A percentile compares a stretch with the other conserved stretches of the same genome.
Conservation (phyloP, 305 asterid genomes). For the Fraxinus floribunda region DNA sequence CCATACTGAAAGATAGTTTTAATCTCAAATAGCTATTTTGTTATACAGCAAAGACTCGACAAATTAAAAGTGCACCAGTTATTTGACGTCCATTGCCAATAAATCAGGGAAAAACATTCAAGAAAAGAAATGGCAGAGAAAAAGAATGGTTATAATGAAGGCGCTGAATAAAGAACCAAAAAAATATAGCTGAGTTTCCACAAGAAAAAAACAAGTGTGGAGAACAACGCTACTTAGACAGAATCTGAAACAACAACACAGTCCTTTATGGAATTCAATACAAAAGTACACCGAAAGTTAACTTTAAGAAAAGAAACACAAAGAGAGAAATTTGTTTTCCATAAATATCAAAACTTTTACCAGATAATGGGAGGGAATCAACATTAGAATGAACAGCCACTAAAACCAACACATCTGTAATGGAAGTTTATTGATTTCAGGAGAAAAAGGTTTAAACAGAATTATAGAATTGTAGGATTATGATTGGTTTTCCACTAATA, state of each 20-base stretch:
- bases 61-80: neutral
- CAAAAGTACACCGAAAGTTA: constrained; percentile 4
- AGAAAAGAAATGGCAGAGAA: constrained; percentile 16
- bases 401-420: constrained; percentile 12
- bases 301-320: constrained; percentile 19
- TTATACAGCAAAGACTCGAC: constrained; percentile 9
- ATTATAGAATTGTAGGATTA: neutral
- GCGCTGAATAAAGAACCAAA: constrained; percentile 5
- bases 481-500: neutral
- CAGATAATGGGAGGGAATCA: constrained; percentile 19
- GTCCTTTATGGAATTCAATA: neutral
- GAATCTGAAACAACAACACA: constrained; percentile 17
- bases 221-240: constrained; percentile 10
- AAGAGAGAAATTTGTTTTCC: neutral
- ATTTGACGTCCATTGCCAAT: neutral
- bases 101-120: constrained; percentile 7
- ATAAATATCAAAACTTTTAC: constrained; percentile 15
- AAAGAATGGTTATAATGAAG: constrained; percentile 10
- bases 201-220: constrained; percentile 9
- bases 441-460: neutral
- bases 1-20: neutral
- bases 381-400: constrained; percentile 15
- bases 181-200: constrained; percentile 16
- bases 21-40: constrained; percentile 11
- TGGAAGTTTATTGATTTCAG: neutral